These are phyloP conservation scores for Choanephora cucurbitarum DNA, from an alignment of 371 early-diverging fungal genomes.

Conservation along the genomic window DNA sequence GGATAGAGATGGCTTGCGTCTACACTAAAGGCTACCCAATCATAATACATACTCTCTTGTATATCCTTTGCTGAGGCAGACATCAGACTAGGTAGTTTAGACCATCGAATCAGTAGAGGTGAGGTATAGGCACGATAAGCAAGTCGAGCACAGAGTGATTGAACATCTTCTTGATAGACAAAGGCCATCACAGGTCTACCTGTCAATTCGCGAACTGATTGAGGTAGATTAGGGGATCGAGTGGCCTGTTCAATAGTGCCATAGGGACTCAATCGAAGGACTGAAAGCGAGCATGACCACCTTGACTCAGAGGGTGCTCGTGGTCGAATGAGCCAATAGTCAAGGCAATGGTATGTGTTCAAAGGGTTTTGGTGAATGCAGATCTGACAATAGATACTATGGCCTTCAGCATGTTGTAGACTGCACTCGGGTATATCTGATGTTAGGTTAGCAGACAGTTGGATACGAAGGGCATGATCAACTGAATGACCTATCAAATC, in stretches of 20 bases:
- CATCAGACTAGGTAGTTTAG: constrained; percentile 13
- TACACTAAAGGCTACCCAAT: background rate
- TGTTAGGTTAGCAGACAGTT: constrained; percentile 14
- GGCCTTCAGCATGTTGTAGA: constrained; percentile 20
- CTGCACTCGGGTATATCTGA: constrained; percentile 20
- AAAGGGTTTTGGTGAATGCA: constrained; percentile 30
- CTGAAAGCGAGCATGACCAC: constrained; percentile 1
- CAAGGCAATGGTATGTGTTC: constrained; percentile 11
- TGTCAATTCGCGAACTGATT: constrained; percentile 9
- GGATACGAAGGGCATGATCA: constrained; percentile 6
- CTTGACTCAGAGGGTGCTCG: background rate
- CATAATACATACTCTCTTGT: constrained; percentile 4
- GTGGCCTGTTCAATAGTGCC: constrained; percentile 28
- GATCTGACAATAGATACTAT: constrained; percentile 17
- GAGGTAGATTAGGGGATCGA: constrained; percentile 9
- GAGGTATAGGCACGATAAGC: background rate
- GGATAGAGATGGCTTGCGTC: background rate
- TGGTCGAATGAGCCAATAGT: constrained; percentile 24
- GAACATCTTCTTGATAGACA: constrained; percentile 26
- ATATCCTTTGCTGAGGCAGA: constrained; percentile 1
- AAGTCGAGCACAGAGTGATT: constrained; percentile 14
- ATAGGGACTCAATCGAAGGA: constrained; percentile 25
- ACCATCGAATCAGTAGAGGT: constrained; percentile 28
- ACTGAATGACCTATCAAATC: constrained; percentile 20
- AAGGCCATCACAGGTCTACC: constrained; percentile 30